Evolutionary conservation across 2,329 filamentous ascomycete genomes (phyloP).

Genomic region (Trichophyton mentagrophytes): DNA sequence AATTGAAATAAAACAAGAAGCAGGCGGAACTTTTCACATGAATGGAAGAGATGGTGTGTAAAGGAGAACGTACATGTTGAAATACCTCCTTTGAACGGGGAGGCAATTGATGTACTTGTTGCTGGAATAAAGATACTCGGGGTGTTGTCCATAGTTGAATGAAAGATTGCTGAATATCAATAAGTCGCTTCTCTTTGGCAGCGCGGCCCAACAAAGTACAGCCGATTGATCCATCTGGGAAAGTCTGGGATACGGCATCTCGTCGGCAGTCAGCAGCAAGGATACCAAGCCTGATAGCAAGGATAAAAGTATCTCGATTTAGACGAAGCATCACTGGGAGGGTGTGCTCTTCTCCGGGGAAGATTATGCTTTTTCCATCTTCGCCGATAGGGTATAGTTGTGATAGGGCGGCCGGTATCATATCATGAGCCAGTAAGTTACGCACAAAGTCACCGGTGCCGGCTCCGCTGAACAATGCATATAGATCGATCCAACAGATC

Average conservation of each 20-base stretch:
- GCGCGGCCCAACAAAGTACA: conserved; percentile 14
- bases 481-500: conserved; percentile 43
- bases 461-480: conserved; percentile 41
- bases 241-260: conserved; percentile 19
- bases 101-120: conserved; percentile 27
- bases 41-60: not conserved
- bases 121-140: conserved; percentile 24
- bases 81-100: conserved; percentile 27
- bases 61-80: conserved; percentile 31
- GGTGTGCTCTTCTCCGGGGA: conserved; percentile 26
- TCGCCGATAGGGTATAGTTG: conserved; percentile 27
- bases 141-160: conserved; percentile 28
- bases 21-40: not conserved
- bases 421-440: conserved; percentile 35
- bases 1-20: not conserved
- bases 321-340: conserved; percentile 33
- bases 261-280: conserved; percentile 30
- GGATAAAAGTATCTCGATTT: conserved; percentile 33
- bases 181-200: conserved; percentile 23
- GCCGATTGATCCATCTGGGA: conserved; percentile 7
- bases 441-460: conserved; percentile 40
- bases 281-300: conserved; percentile 35
- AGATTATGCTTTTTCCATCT: conserved; percentile 25
- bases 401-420: conserved; percentile 33
- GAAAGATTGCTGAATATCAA: conserved; percentile 26